These are phyloP conservation scores for Citrus glauca DNA, from an alignment of 345 rosid species.

Conservation along the genomic window DNA sequence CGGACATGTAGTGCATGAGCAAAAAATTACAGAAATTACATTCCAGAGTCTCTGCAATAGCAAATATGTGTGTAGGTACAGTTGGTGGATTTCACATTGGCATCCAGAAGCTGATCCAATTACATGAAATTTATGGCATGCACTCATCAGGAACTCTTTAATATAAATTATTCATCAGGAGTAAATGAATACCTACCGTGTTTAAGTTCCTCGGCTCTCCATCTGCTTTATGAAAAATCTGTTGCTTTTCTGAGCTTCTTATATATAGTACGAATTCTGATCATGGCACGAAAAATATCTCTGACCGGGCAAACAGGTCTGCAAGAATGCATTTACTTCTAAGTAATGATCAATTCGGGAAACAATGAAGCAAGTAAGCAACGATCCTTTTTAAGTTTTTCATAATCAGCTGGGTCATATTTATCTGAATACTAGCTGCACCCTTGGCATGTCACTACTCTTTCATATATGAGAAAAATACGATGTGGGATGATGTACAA, in stretches of 20 bases:
- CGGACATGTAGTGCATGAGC: not conserved
- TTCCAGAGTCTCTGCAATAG: not conserved
- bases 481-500: no score
- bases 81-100: not conserved
- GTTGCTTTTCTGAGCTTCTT: constrained; percentile 41
- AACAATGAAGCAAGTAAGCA: not conserved
- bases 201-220: constrained; percentile 8
- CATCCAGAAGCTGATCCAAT: not conserved
- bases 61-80: not conserved
- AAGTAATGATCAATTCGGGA: constrained; percentile 12
- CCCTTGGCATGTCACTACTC: constrained; percentile 24
- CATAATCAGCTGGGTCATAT: constrained; percentile 21
- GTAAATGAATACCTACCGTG: constrained; percentile 2
- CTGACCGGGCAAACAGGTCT: constrained; percentile 58
- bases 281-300: constrained; percentile 20
- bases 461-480: no score
- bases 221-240: constrained; percentile 35
- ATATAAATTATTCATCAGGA: not conserved
- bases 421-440: constrained; percentile 59
- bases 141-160: not conserved
- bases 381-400: not conserved
- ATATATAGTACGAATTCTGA: constrained; percentile 31
- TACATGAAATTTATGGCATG: not conserved
- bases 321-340: constrained; percentile 17
- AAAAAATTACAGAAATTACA: not conserved